phyloP scores from a whole-genome alignment of 2,329 filamentous ascomycete genomes.

The Alternaria metachromatica region DNA sequence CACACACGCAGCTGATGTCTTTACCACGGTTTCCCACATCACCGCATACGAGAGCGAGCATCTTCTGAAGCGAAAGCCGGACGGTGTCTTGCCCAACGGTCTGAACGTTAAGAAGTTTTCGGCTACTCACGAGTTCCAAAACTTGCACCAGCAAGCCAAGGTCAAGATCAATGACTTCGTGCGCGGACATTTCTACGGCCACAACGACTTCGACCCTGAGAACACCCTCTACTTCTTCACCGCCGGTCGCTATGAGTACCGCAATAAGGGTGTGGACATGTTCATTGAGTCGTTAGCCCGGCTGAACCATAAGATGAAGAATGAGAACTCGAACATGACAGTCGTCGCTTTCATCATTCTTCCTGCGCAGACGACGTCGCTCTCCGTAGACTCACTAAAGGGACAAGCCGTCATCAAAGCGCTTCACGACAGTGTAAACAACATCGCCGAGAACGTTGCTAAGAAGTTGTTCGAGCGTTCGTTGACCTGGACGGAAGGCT shows the following conservation, averaged over 20 bases:
- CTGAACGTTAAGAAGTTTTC: constrained; percentile 99
- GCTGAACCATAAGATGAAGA: constrained; percentile 91
- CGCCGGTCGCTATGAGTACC: constrained; percentile 93
- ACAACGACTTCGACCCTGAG: constrained; percentile 95
- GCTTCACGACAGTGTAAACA: constrained; percentile 86
- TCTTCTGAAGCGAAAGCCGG: constrained; percentile 94
- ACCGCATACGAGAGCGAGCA: constrained; percentile 99
- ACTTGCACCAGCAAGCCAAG: constrained; percentile 94
- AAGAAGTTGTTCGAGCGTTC: constrained; percentile 94
- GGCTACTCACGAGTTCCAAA: constrained; percentile 98
- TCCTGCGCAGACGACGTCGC: constrained; percentile 92
- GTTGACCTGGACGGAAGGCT: constrained; percentile 93
- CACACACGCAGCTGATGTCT: constrained; percentile 91
- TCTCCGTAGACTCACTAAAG: constrained; percentile 94
- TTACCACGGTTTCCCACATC: constrained; percentile 98
- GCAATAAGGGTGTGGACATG: constrained; percentile 99
- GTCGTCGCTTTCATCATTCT: constrained; percentile 99
- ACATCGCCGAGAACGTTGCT: constrained; percentile 91
- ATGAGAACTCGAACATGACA: constrained; percentile 83
- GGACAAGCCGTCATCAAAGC: constrained; percentile 98
- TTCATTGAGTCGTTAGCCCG: constrained; percentile 97
- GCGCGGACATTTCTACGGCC: constrained; percentile 96
- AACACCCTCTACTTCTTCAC: constrained; percentile 99
- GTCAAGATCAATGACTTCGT: constrained; percentile 99
- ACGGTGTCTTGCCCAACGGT: constrained; percentile 94